A percentile compares a stretch with the other conserved stretches of the same genome.
Evolutionary conservation across 1,139 yeast species (phyloP).

Genomic region (Pichia sp.): DNA sequence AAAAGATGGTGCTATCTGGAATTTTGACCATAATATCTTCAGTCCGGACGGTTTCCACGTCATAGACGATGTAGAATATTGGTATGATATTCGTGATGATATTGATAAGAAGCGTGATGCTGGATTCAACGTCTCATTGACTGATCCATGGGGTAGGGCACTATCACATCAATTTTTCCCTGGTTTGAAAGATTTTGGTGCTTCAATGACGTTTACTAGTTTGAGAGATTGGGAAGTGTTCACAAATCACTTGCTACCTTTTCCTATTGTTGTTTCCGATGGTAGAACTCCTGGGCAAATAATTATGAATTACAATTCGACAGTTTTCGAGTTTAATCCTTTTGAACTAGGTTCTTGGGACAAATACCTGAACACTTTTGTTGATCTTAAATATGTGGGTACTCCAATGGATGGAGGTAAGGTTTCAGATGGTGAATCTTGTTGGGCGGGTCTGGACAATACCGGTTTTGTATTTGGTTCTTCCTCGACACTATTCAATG

Average conservation of each 20-base stretch:
- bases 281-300: constrained; percentile 66
- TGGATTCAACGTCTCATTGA: constrained; percentile 67
- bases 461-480: constrained; percentile 74
- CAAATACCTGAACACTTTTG: constrained; percentile 59
- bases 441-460: constrained; percentile 67
- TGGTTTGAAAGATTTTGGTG: constrained; percentile 46
- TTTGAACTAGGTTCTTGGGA: constrained; percentile 90
- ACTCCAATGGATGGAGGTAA: constrained; percentile 53
- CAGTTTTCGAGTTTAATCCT: constrained; percentile 74
- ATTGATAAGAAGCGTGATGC: constrained; percentile 59
- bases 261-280: constrained; percentile 72
- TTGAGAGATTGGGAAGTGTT: constrained; percentile 47
- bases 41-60: constrained; percentile 66
- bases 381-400: constrained; percentile 66
- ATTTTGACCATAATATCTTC: constrained; percentile 52
- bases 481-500: constrained; percentile 71
- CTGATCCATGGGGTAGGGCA: constrained; percentile 95
- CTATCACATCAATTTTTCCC: constrained; percentile 71
- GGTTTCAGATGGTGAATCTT: constrained; percentile 32
- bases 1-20: constrained; percentile 51
- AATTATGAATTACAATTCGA: constrained; percentile 55
- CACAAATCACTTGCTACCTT: constrained; percentile 60
- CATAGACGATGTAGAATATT: constrained; percentile 47
- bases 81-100: constrained; percentile 43
- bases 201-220: constrained; percentile 58